Base-by-base conservation (phyloP, 768 basidiomycete genomes). In the Mycena rebaudengoi region DNA sequence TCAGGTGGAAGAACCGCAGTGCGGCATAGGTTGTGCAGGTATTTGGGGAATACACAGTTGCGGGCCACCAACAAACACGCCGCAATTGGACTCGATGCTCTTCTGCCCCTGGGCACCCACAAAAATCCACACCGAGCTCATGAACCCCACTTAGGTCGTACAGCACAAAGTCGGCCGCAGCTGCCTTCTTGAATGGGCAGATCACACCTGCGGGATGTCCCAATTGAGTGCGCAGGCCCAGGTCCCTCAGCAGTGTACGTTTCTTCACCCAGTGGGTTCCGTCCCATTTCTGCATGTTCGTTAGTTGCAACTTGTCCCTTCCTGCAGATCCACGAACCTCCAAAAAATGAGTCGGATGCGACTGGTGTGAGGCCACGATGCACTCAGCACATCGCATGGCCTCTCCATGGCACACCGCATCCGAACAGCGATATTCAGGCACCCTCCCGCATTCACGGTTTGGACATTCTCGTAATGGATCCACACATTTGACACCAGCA, bases 51-150 rank as follows among this genome's bases (percentile, higher is more conserved):
- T n/a, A 11, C 14, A 44, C 25, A 3, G 64, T 60, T 4, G 64
- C 57, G 25, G 68, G 68, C 41, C 39, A 67, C 66, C 65, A 69
- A n/a, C 57, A 48, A 2, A 37, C 37, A 2, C 62, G 61, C n/a
- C 67, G 21, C 1, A 67, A 35, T 40, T 69, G 68, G 4, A 18
- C 14, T 7, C 50, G 53, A 2, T 28, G 48, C 5, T 44, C 33
- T n/a, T 25, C 2, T 20, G 33, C 33, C 43, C 13, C 14, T 11
- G 5, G 6, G 20, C 65, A 67, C 4, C 57, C 62, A 28, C 64
- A 65, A 21, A 40, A 57, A 26, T 54, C 41, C 20, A 68, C 63
- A 12, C 7, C 26, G 32, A 67, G 28, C n/a, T 51, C 45, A 41
- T 68, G 66, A 13, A 65, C 49, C 5, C 66, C 66, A 11, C 21